Base-by-base conservation (phyloP, 1,284 basidiomycete genomes). In the Veloporphyrellus conicus region DNA sequence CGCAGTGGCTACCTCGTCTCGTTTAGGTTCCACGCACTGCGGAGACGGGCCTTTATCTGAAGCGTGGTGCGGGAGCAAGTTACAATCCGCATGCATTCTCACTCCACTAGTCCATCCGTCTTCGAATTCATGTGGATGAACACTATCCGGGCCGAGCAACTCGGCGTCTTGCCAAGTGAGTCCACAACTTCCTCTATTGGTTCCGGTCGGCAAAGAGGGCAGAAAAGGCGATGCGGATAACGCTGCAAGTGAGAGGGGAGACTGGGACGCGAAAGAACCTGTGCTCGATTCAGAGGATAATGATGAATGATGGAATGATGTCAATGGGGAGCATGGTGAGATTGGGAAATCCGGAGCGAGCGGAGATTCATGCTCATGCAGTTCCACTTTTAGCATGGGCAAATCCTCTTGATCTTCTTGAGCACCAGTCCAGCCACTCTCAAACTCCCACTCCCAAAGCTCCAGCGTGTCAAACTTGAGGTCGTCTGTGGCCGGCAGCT, bases 381-480 rank as follows among this genome's bases (percentile, higher is more conserved):
- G 45, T 37, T 68, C 62, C 36, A 62, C 45, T 35, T 68, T 64
- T 4, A 59, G 42, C 20, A 59, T 20, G 8, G 64, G 56, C 12
- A 60, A 28, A 40, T 66, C 63, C 20, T 52, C 50, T 23, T 48
- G 45, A 42, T 49, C 48, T 27, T 56, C 59, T 28, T 44, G 38
- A 14, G 57, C 19, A 38, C 56, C 49, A 9, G 35, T 46, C 62
- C 68, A 67, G 5, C 55, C 56, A 43, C 48, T 52, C 27, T 68
- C 64, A 33, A 67, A 60, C 43, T 77, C 70, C 74, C 75, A 81
- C 47, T 68, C 70, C 78, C 75, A 81, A 43, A 63, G 54, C 47
- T 78, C 77, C 19, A 71, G 45, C 14, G 72, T 60, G 53, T 81
- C 77, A 20, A 67, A 56, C 54, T 77, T 76, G 38, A 76, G 52